Base-by-base conservation (phyloP, 2,329 filamentous ascomycete genomes). In the Cladophialophora chaetospira region DNA sequence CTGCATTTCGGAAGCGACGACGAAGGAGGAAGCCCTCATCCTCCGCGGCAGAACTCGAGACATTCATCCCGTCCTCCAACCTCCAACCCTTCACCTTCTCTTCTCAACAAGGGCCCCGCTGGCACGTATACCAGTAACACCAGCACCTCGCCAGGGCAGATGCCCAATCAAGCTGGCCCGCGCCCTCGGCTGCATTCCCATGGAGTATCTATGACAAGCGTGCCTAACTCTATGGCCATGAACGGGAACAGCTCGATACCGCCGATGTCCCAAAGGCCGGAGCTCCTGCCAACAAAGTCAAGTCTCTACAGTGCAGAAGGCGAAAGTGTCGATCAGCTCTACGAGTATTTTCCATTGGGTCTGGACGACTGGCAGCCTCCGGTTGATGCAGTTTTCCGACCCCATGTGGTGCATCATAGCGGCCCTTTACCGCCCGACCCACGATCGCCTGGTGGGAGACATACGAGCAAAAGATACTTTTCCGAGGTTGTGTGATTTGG, bases 331-430 rank as follows among this genome's bases (percentile, higher is more conserved):
- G 92, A 97, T 72, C 77, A 92, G 63, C 77, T 97, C 15, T 97
- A 97, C 70, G 92, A 97, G 74, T 97, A 97, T 70, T 97, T 97
- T 63, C 92, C 92, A 0, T 79, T 97, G 13, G 91, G 88, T 46
- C 76, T 96, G 57, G 91, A 97, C 70, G 92, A 97, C 68, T 97
- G 83, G 86, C 91, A 92, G 83, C 88, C 88, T 2, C 91, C 90
- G 1, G 89, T 95, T 2, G 91, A 96, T 72, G 91, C 91, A 4
- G 87, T 96, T 13, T 96, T 96, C 70, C 81, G 91, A 46, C 93
- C 92, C 4, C 92, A 97, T 71, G 90, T 96, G 13, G 92, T 97
- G 2, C 93, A 97, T 73, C 92, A 97, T 45, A 61, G 60, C 28
- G 58, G 60, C n/a, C 55, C 61, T 3, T 49, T 61, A 26, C 60